phyloP scores from a whole-genome alignment of 768 basidiomycete genomes.

The Lyophyllum decastes region DNA sequence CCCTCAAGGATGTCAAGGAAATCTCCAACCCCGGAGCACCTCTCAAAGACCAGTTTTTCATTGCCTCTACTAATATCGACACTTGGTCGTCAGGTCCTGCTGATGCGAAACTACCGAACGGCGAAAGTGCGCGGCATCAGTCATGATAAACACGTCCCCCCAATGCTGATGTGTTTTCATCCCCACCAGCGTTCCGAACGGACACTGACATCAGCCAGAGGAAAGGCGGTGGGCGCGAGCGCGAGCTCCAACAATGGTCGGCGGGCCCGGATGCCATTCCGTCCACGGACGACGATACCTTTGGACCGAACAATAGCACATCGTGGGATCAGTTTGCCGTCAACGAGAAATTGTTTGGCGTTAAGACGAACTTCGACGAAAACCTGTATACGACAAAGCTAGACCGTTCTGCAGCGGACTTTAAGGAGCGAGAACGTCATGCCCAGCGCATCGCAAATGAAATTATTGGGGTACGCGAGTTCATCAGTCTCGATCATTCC shows the following conservation, averaged over 20 bases:
- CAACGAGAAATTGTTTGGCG: constrained; percentile 92
- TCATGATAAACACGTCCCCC: constrained; percentile 1
- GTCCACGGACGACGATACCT: constrained; percentile 67
- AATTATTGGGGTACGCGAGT: constrained; percentile 73
- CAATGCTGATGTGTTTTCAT: constrained; percentile 2
- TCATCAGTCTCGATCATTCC: constrained; percentile 1
- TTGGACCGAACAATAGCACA: constrained; percentile 49
- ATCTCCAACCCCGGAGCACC: constrained; percentile 65
- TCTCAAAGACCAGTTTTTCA: constrained; percentile 69
- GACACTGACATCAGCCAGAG: constrained; percentile 76
- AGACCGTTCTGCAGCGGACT: constrained; percentile 82
- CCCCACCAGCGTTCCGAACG: constrained; percentile 69
- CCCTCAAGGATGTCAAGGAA: constrained; percentile 79
- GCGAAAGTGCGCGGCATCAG: constrained; percentile 57
- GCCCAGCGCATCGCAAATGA: constrained; percentile 90
- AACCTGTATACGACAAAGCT: constrained; percentile 94
- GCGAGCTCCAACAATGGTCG: constrained; percentile 83
- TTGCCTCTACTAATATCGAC: constrained; percentile 74
- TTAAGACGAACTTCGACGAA: constrained; percentile 90
- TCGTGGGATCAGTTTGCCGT: constrained; percentile 92
- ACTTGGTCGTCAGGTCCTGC: constrained; percentile 74
- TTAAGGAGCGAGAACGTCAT: constrained; percentile 83
- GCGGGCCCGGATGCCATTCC: constrained; percentile 38
- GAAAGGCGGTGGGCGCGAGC: constrained; percentile 55
- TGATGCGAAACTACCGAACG: constrained; percentile 66